Evolutionary conservation across 2,329 filamentous ascomycete species (phyloP).

Genomic region (Hypoxylon rubiginosum): DNA sequence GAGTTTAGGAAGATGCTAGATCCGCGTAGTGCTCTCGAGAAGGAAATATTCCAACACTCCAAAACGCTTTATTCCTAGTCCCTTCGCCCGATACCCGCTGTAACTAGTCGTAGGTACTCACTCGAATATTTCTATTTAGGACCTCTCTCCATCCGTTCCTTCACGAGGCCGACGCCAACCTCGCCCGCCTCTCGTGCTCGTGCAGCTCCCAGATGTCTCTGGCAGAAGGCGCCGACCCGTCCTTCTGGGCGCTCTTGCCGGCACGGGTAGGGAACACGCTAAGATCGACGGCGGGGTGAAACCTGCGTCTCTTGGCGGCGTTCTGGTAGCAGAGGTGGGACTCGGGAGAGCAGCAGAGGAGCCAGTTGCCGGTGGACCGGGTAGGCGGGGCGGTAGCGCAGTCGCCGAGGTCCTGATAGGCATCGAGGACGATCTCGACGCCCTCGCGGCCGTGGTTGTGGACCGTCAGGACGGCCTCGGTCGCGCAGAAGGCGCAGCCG

Average conservation of each 20-base stretch:
- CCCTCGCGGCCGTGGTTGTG: slow-evolving; percentile 34
- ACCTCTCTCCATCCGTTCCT: not conserved
- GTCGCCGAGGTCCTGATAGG: slow-evolving; percentile 28
- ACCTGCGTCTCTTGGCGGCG: not conserved
- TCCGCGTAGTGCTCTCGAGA: not conserved
- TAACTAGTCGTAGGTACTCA: too few relatives aligned
- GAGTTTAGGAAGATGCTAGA: not conserved
- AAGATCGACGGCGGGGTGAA: not conserved
- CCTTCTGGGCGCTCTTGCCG: slow-evolving; percentile 20
- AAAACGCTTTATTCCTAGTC: too few relatives aligned
- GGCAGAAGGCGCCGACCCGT: slow-evolving; percentile 21
- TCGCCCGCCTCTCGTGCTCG: slow-evolving; percentile 17
- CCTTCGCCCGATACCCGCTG: too few relatives aligned
- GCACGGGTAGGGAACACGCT: slow-evolving; percentile 23
- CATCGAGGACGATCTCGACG: slow-evolving; percentile 32
- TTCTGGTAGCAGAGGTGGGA: too few relatives aligned
- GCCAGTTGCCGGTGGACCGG: too few relatives aligned
- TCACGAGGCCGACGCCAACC: not conserved
- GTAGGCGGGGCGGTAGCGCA: not conserved
- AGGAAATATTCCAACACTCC: not conserved
- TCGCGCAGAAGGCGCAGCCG: slow-evolving; percentile 21
- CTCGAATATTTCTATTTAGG: too few relatives aligned
- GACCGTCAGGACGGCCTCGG: slow-evolving; percentile 22
- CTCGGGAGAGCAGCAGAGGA: too few relatives aligned
- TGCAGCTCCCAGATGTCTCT: slow-evolving; percentile 21